phyloP scores from a whole-genome alignment of 2,329 filamentous ascomycete species.

The Clonostachys rhizophaga region DNA sequence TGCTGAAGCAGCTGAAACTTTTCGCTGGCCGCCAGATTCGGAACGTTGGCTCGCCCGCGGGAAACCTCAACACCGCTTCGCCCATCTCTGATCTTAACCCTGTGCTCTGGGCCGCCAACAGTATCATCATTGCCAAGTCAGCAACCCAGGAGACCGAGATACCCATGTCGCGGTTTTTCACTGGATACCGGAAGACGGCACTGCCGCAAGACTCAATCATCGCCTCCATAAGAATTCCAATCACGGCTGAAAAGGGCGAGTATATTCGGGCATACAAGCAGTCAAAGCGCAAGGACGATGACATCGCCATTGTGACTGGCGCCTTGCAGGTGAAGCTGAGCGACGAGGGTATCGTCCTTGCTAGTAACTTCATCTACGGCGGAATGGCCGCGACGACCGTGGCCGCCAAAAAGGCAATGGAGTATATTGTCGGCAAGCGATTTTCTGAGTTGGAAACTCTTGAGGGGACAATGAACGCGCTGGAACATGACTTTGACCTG shows the following conservation, averaged over 20 bases:
- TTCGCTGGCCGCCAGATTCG: constrained; percentile 95
- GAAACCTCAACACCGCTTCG: constrained; percentile 89
- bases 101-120: constrained; percentile 83
- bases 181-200: constrained; percentile 81
- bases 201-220: constrained; percentile 80
- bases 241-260: constrained; percentile 70
- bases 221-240: constrained; percentile 78
- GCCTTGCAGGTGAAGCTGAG: constrained; percentile 73
- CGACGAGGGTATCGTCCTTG: constrained; percentile 64
- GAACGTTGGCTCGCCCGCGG: constrained; percentile 95
- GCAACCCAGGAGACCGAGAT: constrained; percentile 70
- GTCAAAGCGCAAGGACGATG: constrained; percentile 94
- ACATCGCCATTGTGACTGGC: constrained; percentile 94
- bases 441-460: constrained; percentile 79
- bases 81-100: constrained; percentile 97
- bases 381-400: constrained; percentile 93
- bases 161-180: constrained; percentile 92
- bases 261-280: constrained; percentile 92
- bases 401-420: constrained; percentile 73
- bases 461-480: constrained; percentile 82
- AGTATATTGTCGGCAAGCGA: constrained; percentile 70
- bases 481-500: constrained; percentile 88
- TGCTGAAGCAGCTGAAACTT: constrained; percentile 89
- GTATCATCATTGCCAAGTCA: constrained; percentile 76
- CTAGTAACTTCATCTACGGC: constrained; percentile 81